Evolutionary conservation across 2,329 filamentous ascomycete species (phyloP).

Genomic region (Arthroderma sp.): DNA sequence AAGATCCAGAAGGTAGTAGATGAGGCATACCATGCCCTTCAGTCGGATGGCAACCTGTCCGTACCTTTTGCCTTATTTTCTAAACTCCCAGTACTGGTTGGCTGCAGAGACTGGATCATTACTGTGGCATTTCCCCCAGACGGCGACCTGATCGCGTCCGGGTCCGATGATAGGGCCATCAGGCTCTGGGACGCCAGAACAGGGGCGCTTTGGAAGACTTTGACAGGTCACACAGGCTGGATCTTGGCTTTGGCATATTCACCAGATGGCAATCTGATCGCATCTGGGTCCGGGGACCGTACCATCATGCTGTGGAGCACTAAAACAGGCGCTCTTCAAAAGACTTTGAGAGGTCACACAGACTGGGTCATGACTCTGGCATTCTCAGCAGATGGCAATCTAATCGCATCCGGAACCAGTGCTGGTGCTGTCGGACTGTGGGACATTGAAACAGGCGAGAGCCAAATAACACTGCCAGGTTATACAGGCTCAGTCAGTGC

Average conservation of each 20-base stretch:
- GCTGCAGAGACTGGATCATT: neutral
- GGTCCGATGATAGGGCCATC: neutral
- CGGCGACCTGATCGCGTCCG: neutral
- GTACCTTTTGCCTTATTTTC: too few species aligned
- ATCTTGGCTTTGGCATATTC: constrained; percentile 16
- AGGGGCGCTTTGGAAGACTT: neutral
- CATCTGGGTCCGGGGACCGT: neutral
- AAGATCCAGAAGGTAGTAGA: too few species aligned
- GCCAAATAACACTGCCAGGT: constrained; percentile 8
- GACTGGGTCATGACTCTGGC: constrained; percentile 1
- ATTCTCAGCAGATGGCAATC: constrained; percentile 2
- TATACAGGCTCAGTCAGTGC: neutral
- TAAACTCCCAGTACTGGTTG: neutral
- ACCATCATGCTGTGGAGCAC: neutral
- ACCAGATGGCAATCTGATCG: constrained; percentile 12
- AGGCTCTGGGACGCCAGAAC: constrained; percentile 4
- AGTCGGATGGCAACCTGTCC: too few species aligned
- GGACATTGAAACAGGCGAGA: constrained; percentile 1
- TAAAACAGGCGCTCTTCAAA: neutral
- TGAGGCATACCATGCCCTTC: too few species aligned
- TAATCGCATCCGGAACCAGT: neutral
- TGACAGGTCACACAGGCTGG: constrained; percentile 6
- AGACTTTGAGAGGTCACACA: neutral
- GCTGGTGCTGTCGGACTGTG: neutral
- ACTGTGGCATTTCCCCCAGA: constrained; percentile 1